Base-by-base conservation (phyloP, 257 asterid genomes). In the Solanum ossicruentum region DNA sequence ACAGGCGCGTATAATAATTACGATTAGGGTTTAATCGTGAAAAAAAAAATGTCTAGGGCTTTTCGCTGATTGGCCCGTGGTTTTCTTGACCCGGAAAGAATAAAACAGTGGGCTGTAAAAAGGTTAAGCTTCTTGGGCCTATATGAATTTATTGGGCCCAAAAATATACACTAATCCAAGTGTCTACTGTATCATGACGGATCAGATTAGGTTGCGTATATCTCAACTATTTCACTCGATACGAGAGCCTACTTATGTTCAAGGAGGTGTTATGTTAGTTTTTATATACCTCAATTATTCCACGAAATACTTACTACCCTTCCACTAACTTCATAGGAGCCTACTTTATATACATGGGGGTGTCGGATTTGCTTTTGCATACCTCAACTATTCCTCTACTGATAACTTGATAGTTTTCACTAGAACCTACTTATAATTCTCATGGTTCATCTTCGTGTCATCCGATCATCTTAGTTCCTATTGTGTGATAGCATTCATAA, bases 141-240 rank as follows among this genome's bases (percentile, higher is more conserved):
- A 43, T 20, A 71, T 71, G 39, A 43, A 72, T 16, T n/a, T n/a
- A 20, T 7, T 72, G 1, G 80, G 80, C 80, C 56, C 17, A 72
- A n/a, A 2, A 7, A 11, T 3, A 72, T 72, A 52, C 57, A 45
- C 20, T 6, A 20, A 65, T 23, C 1, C 71, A 32, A 32, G 36
- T 32, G 36, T 28, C 36, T 32, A 32, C 36, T 3, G 36, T 32
- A 32, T 32, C 36, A 32, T 32, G 36, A 32, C 36, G 3, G 36
- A 3, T 32, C 41, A 0, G 7, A 8, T 15, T 65, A 66, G 6
- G n/a, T 66, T 8, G 0, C 0, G 12, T 0, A 3, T 66, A 28
- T 8, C 49, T 32, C 23, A 9, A 67, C 3, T 67, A 16, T 16
- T 4, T 36, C 4, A 16, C 8, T 4, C 0, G 12, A 67, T 67